Base-by-base conservation (phyloP, 78 protist species). In the Abeoforma whisleri region DNA sequence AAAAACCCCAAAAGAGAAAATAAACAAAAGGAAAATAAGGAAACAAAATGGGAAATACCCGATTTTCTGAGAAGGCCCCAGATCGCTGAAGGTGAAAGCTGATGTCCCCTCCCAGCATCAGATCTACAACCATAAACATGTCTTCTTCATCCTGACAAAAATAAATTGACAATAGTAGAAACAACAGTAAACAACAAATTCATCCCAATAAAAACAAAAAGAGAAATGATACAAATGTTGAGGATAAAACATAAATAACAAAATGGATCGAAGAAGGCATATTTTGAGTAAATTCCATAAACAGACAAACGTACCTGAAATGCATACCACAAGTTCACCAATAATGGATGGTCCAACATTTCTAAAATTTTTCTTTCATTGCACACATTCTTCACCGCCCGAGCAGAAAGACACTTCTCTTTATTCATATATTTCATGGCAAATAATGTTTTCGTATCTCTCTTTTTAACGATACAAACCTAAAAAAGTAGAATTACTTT, bases 401-500 rank as follows among this genome's bases (percentile, higher is more conserved):
- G 40, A 30, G 72, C 80, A 72, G 39, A 25, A 2, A 87, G 28
- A 40, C 84, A 79, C 57, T 79, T 76, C 1, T 87, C 85, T 80
- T 87, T 87, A 79, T 80, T 77, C 84, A 87, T 87, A 76, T 87
- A 87, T 62, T 87, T 87, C 85, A 87, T 57, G 1, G 89, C 89
- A 33, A 40, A 87, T 37, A 79, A 22, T 76, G 73, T 37, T 48
- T 87, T 77, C 25, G 85, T 79, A 68, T 79, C 85, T 19, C 85
- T 62, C 68, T 77, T 40, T 35, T 37, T 30, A 33, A 87, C 89
- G 57, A 87, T 87, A 77, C 85, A 40, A 1, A 87, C 88, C 86
- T 82, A 72, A 71, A 36, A 34, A 2, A 33, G n/a, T n/a, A n/a
- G n/a, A n/a, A n/a, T n/a, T n/a, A n/a, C n/a, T n/a, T n/a, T n/a